A percentile compares a stretch with the other conserved stretches of the same genome.
Conservation (phyloP, 192 early-diverging fungal species). For the Entrophospora sp. region DNA sequence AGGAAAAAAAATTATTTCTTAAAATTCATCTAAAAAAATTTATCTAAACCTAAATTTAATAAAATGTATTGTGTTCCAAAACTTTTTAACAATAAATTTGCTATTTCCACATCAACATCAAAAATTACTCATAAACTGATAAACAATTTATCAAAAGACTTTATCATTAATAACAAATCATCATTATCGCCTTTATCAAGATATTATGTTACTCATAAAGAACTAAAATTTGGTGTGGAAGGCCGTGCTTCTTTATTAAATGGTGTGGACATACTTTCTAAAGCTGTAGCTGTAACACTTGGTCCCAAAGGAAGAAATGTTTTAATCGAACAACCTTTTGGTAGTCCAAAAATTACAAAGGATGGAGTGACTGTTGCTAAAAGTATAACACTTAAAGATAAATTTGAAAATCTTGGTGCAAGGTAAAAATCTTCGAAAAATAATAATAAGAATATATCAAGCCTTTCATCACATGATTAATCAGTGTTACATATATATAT, state of each 20-base stretch:
- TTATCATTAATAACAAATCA: too few relatives aligned
- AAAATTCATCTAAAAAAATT: too few relatives aligned
- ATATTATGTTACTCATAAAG: slow-evolving; percentile 88
- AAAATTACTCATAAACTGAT: too few relatives aligned
- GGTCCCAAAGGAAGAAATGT: slow-evolving; percentile 99
- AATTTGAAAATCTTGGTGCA: slow-evolving; percentile 99
- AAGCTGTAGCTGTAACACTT: slow-evolving; percentile 97
- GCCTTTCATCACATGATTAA: too few relatives aligned
- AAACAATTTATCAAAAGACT: too few relatives aligned
- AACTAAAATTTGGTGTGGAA: slow-evolving; percentile 93
- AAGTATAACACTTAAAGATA: slow-evolving; percentile 92
- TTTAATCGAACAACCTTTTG: slow-evolving; percentile 96
- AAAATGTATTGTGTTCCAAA: too few relatives aligned
- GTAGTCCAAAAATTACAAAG: slow-evolving; percentile 99
- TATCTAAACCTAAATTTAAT: too few relatives aligned
- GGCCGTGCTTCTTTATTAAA: slow-evolving; percentile 84
- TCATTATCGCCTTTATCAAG: slow-evolving; percentile 29
- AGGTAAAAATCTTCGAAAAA: too few relatives aligned
- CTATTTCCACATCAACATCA: too few relatives aligned
- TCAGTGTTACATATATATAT: background rate
- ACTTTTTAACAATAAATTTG: too few relatives aligned
- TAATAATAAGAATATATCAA: too few relatives aligned
- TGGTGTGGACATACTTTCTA: slow-evolving; percentile 96
- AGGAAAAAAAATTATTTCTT: background rate
- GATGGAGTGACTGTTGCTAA: slow-evolving; percentile 99